Evolutionary conservation across 1,284 basidiomycete species (phyloP).

Genomic region (Paramarasmius palmivorus): DNA sequence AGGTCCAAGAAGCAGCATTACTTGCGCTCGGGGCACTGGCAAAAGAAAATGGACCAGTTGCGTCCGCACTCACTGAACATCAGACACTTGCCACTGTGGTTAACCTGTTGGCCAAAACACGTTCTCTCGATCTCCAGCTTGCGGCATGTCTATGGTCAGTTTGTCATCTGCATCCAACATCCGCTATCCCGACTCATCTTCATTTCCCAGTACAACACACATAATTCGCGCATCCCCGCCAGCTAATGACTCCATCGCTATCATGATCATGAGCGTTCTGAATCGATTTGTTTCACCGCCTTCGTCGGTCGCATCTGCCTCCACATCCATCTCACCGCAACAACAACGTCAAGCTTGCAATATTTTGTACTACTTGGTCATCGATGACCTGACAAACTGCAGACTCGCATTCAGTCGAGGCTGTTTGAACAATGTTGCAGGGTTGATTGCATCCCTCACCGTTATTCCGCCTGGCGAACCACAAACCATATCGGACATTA

Average conservation of each 20-base stretch:
- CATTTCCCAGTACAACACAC: conserved; percentile 49
- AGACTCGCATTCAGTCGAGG: conserved; percentile 66
- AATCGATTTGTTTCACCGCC: conserved; percentile 53
- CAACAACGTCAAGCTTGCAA: conserved; percentile 67
- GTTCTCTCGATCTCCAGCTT: conserved; percentile 58
- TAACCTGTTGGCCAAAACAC: conserved; percentile 50
- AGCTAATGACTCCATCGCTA: conserved; percentile 30
- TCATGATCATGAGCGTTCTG: conserved; percentile 63
- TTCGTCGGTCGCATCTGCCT: conserved; percentile 6
- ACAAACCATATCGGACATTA: not conserved
- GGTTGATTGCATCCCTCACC: conserved; percentile 40
- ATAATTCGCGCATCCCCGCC: conserved; percentile 48
- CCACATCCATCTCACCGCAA: conserved; percentile 24
- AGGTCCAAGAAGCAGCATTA: conserved; percentile 74
- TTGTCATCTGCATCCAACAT: not conserved
- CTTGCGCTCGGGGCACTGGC: conserved; percentile 69
- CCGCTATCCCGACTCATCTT: conserved; percentile 3
- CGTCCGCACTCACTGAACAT: conserved; percentile 44
- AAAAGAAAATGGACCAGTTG: conserved; percentile 61
- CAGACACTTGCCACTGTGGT: conserved; percentile 41
- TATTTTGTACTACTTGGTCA: conserved; percentile 67
- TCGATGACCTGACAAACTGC: conserved; percentile 69
- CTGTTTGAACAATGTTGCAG: conserved; percentile 48
- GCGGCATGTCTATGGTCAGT: conserved; percentile 67
- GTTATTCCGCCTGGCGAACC: not conserved